Evolutionary conservation across 1,284 basidiomycete species (phyloP).

Genomic region (Termitomyces sp.): DNA sequence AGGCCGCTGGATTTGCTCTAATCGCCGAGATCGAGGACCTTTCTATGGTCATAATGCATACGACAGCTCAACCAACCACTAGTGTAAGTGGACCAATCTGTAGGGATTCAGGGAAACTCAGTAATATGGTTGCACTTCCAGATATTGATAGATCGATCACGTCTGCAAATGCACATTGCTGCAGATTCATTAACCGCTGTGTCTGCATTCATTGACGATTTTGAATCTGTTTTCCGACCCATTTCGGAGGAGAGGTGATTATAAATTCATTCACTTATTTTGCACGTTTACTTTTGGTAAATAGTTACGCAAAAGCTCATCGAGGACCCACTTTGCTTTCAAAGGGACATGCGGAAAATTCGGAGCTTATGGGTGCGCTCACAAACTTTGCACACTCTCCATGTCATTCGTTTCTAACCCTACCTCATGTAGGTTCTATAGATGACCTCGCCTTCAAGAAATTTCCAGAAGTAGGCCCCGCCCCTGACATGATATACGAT

Average conservation of each 20-base stretch:
- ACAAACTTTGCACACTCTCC: neutral
- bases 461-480: slow-evolving; percentile 68
- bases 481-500: slow-evolving; percentile 87
- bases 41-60: slow-evolving; percentile 35
- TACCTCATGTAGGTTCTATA: slow-evolving; percentile 55
- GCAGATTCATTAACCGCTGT: slow-evolving; percentile 63
- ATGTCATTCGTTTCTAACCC: neutral
- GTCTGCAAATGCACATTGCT: slow-evolving; percentile 55
- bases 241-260: slow-evolving; percentile 35
- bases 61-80: slow-evolving; percentile 28
- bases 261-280: neutral
- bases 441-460: slow-evolving; percentile 81
- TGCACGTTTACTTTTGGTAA: slow-evolving; percentile 1
- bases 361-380: slow-evolving; percentile 32
- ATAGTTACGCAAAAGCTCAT: slow-evolving; percentile 24
- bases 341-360: slow-evolving; percentile 16
- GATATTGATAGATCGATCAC: slow-evolving; percentile 44
- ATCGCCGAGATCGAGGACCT: slow-evolving; percentile 55
- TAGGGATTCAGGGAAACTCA: neutral
- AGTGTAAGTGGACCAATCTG: slow-evolving; percentile 26
- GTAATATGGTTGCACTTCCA: slow-evolving; percentile 18
- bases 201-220: slow-evolving; percentile 44
- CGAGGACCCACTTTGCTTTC: slow-evolving; percentile 33
- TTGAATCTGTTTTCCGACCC: slow-evolving; percentile 37
- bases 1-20: slow-evolving; percentile 63